Conservation (phyloP, 2,329 filamentous ascomycete genomes). For the Knufia fluminis region DNA sequence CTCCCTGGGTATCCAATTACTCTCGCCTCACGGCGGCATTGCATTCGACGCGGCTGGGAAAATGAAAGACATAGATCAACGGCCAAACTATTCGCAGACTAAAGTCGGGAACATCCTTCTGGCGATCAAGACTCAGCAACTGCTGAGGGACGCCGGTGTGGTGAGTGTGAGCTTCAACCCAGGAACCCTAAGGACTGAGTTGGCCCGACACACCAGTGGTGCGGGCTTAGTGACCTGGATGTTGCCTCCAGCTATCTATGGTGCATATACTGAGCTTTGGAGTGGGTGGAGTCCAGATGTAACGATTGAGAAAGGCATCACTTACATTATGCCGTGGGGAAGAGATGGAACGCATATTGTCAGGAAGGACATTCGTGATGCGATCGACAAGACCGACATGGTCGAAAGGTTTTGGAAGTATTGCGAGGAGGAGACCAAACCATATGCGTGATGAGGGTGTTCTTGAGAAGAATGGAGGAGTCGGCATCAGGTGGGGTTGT, state of each 20-base stretch:
- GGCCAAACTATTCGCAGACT: conserved; percentile 28
- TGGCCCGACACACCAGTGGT: conserved; percentile 25
- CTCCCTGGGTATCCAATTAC: conserved; percentile 11
- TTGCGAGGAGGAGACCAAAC: background rate
- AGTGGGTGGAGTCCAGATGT: conserved; percentile 38
- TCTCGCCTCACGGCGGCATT: conserved; percentile 8
- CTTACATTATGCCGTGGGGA: conserved; percentile 43
- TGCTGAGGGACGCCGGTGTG: conserved; percentile 24
- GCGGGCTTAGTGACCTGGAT: conserved; percentile 17
- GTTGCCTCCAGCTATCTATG: conserved; percentile 29
- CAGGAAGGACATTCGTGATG: background rate
- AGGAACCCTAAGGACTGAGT: conserved; percentile 33
- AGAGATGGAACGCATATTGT: conserved; percentile 15
- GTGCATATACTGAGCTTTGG: conserved; percentile 43
- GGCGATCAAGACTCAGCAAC: conserved; percentile 19
- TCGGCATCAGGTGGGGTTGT: too few relatives aligned
- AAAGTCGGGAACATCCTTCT: conserved; percentile 29
- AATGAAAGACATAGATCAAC: conserved; percentile 16
- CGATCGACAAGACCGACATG: background rate
- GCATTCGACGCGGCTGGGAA: conserved; percentile 13
- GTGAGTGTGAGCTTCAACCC: conserved; percentile 33
- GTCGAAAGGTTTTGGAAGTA: background rate
- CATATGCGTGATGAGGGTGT: background rate
- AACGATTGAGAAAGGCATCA: conserved; percentile 27
- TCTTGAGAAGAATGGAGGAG: too few relatives aligned